These are phyloP conservation scores for Lanmaoa rubissima DNA, from an alignment of 768 basidiomycete species.

Conservation along the genomic window DNA sequence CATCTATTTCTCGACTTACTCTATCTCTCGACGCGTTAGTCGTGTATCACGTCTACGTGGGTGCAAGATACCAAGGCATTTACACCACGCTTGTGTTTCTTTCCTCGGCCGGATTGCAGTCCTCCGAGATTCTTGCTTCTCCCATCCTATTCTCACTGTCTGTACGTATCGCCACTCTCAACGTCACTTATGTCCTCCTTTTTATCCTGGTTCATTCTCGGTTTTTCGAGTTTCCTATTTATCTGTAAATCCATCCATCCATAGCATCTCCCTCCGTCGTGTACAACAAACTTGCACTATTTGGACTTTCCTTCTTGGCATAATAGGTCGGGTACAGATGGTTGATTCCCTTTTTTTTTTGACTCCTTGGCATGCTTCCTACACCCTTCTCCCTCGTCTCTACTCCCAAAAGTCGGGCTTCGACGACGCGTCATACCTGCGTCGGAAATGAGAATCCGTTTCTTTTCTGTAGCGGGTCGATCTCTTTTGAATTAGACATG, in stretches of 20 bases:
- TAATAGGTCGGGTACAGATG: background rate
- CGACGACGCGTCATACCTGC: no score
- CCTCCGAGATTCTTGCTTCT: background rate
- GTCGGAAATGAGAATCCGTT: no score
- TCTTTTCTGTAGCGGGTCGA: no score
- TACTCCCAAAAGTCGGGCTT: background rate
- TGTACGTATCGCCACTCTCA: background rate
- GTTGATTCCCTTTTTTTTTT: background rate
- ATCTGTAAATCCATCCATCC: background rate
- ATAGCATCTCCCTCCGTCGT: background rate
- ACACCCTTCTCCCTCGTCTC: background rate
- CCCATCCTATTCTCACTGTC: background rate
- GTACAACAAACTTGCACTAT: background rate
- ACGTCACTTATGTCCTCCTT: background rate
- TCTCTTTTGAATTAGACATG: no score
- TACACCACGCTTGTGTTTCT: background rate
- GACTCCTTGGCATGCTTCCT: background rate
- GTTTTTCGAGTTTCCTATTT: background rate
- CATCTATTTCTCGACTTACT: background rate
- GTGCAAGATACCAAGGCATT: background rate
- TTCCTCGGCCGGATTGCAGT: background rate
- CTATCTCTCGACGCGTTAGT: background rate
- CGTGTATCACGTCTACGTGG: background rate
- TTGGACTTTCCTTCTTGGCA: background rate
- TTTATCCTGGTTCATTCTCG: background rate